phyloP scores from a whole-genome alignment of 176 grass and related monocot species.

The Oryza officinalis region DNA sequence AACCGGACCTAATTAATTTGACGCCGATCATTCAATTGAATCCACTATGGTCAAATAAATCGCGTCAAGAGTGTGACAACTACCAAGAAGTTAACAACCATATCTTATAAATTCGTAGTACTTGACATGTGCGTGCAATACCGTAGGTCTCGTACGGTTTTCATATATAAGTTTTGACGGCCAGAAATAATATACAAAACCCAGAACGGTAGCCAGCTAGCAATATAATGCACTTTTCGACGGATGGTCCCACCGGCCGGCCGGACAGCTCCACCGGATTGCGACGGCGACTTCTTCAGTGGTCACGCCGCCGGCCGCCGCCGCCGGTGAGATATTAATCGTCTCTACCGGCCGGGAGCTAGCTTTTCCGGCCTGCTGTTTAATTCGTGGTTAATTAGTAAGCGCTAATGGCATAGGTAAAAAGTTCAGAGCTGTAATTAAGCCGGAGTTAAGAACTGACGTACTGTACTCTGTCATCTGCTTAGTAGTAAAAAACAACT shows the following conservation, averaged over 20 bases:
- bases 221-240: not conserved
- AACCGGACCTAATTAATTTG: not conserved
- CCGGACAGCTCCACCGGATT: not conserved
- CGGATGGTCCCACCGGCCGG: not conserved
- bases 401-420: not conserved
- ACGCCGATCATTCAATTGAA: not conserved
- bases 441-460: not conserved
- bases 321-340: not conserved
- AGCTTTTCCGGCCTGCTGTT: not conserved
- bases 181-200: not conserved
- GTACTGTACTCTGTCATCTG: not conserved
- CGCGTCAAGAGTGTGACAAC: not conserved
- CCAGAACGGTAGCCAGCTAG: not conserved
- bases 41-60: not conserved
- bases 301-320: too few species aligned
- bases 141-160: not conserved
- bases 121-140: not conserved
- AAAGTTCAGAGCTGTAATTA: not conserved
- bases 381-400: not conserved
- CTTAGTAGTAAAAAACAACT: not conserved
- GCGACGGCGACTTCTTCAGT: not conserved
- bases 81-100: not conserved
- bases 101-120: not conserved
- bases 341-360: not conserved
- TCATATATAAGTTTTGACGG: not conserved